These are phyloP conservation scores for Primulina eburnea DNA, from an alignment of 257 asterid genomes.

Conservation along the genomic window DNA sequence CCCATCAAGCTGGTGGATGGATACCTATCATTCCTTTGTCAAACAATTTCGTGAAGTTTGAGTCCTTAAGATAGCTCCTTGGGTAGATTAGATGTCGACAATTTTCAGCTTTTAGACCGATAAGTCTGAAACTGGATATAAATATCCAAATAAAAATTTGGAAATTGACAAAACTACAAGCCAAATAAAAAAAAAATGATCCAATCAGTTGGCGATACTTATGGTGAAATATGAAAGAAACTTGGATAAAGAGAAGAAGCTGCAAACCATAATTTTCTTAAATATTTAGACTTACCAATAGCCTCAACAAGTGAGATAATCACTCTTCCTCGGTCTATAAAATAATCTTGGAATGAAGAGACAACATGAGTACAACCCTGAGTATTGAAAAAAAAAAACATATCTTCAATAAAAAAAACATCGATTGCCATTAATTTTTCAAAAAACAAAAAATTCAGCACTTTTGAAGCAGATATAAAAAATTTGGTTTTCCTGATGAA, in stretches of 20 bases:
- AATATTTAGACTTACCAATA: constrained; percentile 46
- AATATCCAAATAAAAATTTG: not conserved
- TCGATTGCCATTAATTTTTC: constrained; percentile 10
- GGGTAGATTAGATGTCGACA: too few species aligned
- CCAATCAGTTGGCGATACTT: not conserved
- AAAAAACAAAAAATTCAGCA: not conserved
- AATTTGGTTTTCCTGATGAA: not conserved
- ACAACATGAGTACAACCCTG: constrained; percentile 76
- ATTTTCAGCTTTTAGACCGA: not conserved
- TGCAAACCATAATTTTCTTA: not conserved
- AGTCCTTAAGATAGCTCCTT: too few species aligned
- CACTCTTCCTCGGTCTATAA: constrained; percentile 55
- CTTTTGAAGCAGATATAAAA: not conserved
- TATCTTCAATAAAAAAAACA: not conserved
- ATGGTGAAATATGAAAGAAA: not conserved
- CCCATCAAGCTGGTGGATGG: not conserved
- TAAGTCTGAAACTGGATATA: too few species aligned
- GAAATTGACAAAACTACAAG: not conserved
- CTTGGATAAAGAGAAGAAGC: not conserved
- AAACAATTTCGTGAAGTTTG: not conserved
- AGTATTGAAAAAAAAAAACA: not conserved
- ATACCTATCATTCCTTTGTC: not conserved
- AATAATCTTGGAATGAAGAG: constrained; percentile 55
- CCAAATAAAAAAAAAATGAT: too few species aligned
- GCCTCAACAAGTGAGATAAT: constrained; percentile 81